phyloP scores from a whole-genome alignment of 352 stramenopile species.

The Globisporangium barbulae region DNA sequence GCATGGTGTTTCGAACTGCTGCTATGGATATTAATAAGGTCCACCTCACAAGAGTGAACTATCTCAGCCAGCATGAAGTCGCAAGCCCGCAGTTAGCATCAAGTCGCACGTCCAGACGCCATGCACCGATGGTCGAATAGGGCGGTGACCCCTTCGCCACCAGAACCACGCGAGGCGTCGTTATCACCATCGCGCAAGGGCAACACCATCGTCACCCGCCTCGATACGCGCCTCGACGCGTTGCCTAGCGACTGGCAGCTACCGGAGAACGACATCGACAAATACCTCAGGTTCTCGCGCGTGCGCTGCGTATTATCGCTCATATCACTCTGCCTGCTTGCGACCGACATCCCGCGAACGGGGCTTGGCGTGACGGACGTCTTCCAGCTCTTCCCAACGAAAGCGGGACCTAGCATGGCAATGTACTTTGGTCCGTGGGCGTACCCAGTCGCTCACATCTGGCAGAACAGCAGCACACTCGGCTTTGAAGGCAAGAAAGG shows the following conservation, averaged over 20 bases:
- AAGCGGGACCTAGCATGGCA: slow-evolving; percentile 24
- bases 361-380: slow-evolving; percentile 31
- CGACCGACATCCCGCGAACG: slow-evolving; percentile 50
- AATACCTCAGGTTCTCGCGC: slow-evolving; percentile 25
- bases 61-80: too few species aligned
- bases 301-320: slow-evolving; percentile 33
- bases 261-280: slow-evolving; percentile 23
- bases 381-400: slow-evolving; percentile 21
- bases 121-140: neutral
- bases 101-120: neutral
- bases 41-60: neutral
- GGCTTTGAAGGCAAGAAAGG: slow-evolving; percentile 22
- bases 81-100: neutral
- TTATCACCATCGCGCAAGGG: neutral
- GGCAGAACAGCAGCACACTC: slow-evolving; percentile 1
- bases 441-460: slow-evolving; percentile 40
- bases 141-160: neutral
- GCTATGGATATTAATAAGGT: neutral
- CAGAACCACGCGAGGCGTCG: neutral
- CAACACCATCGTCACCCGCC: neutral
- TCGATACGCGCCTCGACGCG: neutral
- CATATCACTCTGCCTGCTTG: slow-evolving; percentile 31
- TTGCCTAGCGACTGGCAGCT: slow-evolving; percentile 17
- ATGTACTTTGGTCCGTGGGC: slow-evolving; percentile 43
- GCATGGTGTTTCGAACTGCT: neutral